Evolutionary conservation across 2,329 filamentous ascomycete genomes (phyloP), one percentile per base, ranked within the genome.

Genomic region (Anisogramma anomala): DNA sequence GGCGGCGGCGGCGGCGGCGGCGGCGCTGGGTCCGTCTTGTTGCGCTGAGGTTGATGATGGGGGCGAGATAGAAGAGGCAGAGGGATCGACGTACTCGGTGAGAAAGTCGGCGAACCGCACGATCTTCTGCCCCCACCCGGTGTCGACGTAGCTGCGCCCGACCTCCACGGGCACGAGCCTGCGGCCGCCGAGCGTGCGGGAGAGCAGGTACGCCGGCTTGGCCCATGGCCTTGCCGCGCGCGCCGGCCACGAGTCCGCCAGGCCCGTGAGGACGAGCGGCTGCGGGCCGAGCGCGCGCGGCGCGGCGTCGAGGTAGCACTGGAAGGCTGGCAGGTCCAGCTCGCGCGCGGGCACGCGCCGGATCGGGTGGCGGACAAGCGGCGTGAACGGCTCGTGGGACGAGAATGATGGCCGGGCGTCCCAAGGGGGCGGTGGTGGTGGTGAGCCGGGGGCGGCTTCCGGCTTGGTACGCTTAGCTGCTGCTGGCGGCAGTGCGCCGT

Each of bases 121-220:
- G 19, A 96, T 77, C 41, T 77, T 73, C 59, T 96, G 89, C 0
- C 79, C 78, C 88, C 89, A 95, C 17, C 70, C 80, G 15, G 75
- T 72, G 48, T 94, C 86, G 1, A 86, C 88, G 55, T 96, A 98
- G 54, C 82, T 91, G 34, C 83, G 69, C 0, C 91, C 89, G 2
- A 91, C 60, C 58, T 96, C 88, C 3, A 95, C 73, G 0, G 89
- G 89, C 0, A 96, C 84, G 0, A 94, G 71, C 9, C 91, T 72
- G 23, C 79, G 68, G 0, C 91, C 91, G 3, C 68, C 72, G 26
- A 94, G 76, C 0, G 88, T 95, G 41, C 68, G 71, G 9, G 74
- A 68, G 9, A 86, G 67, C 42, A 94, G 76, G 58, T 95, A 94
- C 0, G 66, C 64, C 0, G 79, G 78, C n/a, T 69, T 74, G 7